phyloP scores from a whole-genome alignment of 768 basidiomycete genomes.

The Boletellus ananiceps region DNA sequence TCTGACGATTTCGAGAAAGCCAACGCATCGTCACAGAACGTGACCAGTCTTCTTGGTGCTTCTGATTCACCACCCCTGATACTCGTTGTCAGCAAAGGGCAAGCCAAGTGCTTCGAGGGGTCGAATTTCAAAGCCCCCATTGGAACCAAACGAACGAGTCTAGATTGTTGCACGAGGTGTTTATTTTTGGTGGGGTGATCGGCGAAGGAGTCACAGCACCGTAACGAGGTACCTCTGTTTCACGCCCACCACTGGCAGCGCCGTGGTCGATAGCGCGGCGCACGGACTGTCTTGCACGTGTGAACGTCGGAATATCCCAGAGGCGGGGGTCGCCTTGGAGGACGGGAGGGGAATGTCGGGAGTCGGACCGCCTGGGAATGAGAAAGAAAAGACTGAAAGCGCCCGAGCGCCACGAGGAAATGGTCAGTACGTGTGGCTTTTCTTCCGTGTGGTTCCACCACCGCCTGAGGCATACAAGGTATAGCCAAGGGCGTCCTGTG shows the following conservation, averaged over 20 bases:
- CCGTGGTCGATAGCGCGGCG: slow-evolving; percentile 13
- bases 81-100: slow-evolving; percentile 22
- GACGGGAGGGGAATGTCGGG: slow-evolving; percentile 5
- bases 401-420: slow-evolving; percentile 9
- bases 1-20: slow-evolving; percentile 14
- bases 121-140: slow-evolving; percentile 24
- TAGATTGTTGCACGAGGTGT: slow-evolving; percentile 12
- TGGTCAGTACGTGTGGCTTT: neutral
- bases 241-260: slow-evolving; percentile 2
- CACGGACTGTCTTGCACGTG: slow-evolving; percentile 12
- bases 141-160: slow-evolving; percentile 16
- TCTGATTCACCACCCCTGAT: slow-evolving; percentile 28
- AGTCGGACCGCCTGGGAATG: slow-evolving; percentile 10
- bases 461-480: neutral
- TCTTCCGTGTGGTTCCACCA: slow-evolving; percentile 2
- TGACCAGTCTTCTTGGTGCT: slow-evolving; percentile 6
- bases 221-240: slow-evolving; percentile 16
- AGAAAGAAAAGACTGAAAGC: neutral
- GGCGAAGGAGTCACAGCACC: slow-evolving; percentile 13
- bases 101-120: slow-evolving; percentile 13
- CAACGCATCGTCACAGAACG: slow-evolving; percentile 15
- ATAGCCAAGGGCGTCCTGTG: slow-evolving; percentile 1
- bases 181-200: slow-evolving; percentile 8
- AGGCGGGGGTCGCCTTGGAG: slow-evolving; percentile 2
- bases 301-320: slow-evolving; percentile 12